Evolutionary conservation across 2,329 filamentous ascomycete species (phyloP), one percentile per base, ranked within the genome.

Genomic region (Sclerotinia trifoliorum): DNA sequence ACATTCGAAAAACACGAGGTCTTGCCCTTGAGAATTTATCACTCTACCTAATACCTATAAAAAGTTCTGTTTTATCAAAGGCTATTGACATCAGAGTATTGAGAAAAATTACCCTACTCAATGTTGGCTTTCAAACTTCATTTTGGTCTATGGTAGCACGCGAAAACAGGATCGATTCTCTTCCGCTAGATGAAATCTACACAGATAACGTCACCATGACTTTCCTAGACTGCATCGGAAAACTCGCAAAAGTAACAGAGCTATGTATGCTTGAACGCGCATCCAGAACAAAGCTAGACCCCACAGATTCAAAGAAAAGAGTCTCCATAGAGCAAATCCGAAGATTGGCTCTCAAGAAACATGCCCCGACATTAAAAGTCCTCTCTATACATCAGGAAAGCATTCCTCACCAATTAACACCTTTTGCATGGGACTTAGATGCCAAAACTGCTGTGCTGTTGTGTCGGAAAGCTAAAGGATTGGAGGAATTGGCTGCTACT

Each of bases 321-420:
- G 80, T 83, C 1, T 82, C 79, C 0, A 85, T 87, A 11, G 82
- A 84, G n/a, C 82, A 87, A 65, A 89, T 90, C 66, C 82, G 86
- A 5, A 81, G 82, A 19, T 73, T 83, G 21, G 83, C 85, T 0
- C 80, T 90, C 35, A 83, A 82, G 75, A 88, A 84, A 77, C 88
- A 90, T 74, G 80, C 86, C 67, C 73, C 74, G 15, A 83, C 80
- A 0, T 77, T 90, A 24, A 83, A 81, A 74, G 80, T 84, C 15
- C 76, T 90, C 24, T 84, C 88, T 81, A 84, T 90, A 71, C 85
- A 86, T 74, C 87, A 89, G 71, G 81, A 86, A 62, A 75, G 78
- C 26, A 81, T 82, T 56, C 75, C 78, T 8, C 85, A 86, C 73
- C 87, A 89, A 71, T 81, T 86, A 61, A 74, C 78, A 29, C 81